Conservation (phyloP, 1,284 basidiomycete genomes). For the Trichosporon coremiiforme region DNA sequence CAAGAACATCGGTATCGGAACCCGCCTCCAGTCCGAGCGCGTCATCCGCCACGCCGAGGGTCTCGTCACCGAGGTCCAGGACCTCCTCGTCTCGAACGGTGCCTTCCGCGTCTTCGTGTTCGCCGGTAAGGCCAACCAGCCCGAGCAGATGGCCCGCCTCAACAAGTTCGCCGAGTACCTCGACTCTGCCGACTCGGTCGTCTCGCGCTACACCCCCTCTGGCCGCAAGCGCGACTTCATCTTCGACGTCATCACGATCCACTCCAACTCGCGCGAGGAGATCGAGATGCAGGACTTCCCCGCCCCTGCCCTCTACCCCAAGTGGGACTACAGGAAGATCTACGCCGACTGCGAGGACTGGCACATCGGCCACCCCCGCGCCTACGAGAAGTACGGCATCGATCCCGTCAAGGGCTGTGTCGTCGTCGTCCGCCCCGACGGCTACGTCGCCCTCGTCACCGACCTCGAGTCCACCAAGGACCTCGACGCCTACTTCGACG, state of each 20-base stretch:
- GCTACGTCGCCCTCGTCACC: slow-evolving; percentile 35
- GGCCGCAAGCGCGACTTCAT: slow-evolving; percentile 25
- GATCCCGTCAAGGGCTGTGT: slow-evolving; percentile 36
- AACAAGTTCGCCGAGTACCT: slow-evolving; percentile 30
- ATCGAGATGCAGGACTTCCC: slow-evolving; percentile 34
- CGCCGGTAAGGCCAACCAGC: slow-evolving; percentile 35
- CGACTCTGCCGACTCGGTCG: slow-evolving; percentile 28
- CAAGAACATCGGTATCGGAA: slow-evolving; percentile 27
- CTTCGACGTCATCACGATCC: slow-evolving; percentile 38
- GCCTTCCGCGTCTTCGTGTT: slow-evolving; percentile 43
- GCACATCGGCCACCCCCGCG: slow-evolving; percentile 28
- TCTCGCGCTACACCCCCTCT: slow-evolving; percentile 27
- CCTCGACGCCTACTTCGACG: slow-evolving; percentile 30
- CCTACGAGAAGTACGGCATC: slow-evolving; percentile 40
- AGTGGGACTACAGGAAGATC: slow-evolving; percentile 31
- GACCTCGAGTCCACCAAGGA: slow-evolving; percentile 33
- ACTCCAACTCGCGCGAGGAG: slow-evolving; percentile 33
- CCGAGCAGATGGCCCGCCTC: slow-evolving; percentile 29
- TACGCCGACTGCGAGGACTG: slow-evolving; percentile 31
- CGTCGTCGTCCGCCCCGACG: slow-evolving; percentile 45
- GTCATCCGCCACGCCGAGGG: slow-evolving; percentile 31
- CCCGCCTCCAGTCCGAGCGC: slow-evolving; percentile 29
- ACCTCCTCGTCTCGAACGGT: slow-evolving; percentile 40
- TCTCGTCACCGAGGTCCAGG: slow-evolving; percentile 33
- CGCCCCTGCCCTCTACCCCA: slow-evolving; percentile 27